Conservation (phyloP, 2,329 filamentous ascomycete genomes). For the Trichoderma breve region DNA sequence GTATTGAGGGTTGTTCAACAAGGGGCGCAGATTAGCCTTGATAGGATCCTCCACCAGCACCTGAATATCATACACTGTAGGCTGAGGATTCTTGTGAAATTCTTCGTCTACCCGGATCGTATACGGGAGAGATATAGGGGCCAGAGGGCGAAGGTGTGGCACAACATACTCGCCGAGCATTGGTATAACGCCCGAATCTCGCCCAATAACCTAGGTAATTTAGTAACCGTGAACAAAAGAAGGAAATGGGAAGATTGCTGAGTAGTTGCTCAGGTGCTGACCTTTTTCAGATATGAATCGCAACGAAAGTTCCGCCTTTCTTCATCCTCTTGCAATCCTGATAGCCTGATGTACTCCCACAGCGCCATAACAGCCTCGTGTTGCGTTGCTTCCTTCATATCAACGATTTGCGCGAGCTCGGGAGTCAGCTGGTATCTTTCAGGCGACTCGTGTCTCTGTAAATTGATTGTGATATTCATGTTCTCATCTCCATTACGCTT, state of each 20-base stretch:
- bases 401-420: conserved; percentile 77
- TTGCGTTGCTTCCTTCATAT: conserved; percentile 81
- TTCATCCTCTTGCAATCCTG: conserved; percentile 87
- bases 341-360: conserved; percentile 90
- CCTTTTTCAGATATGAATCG: conserved; percentile 75
- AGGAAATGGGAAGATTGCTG: background rate
- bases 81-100: conserved; percentile 70
- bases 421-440: conserved; percentile 81
- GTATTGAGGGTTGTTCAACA: conserved; percentile 69
- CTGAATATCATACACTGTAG: conserved; percentile 87
- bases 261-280: conserved; percentile 41
- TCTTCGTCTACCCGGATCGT: conserved; percentile 90
- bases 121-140: conserved; percentile 81
- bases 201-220: conserved; percentile 61
- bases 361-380: conserved; percentile 86
- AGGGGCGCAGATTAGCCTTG: conserved; percentile 61
- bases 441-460: conserved; percentile 78
- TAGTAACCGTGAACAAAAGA: background rate
- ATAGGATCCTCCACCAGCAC: conserved; percentile 83
- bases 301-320: conserved; percentile 92
- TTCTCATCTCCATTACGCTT: conserved; percentile 92
- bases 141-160: conserved; percentile 73
- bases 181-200: conserved; percentile 80
- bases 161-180: conserved; percentile 77
- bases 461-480: conserved; percentile 83